phyloP scores from a whole-genome alignment of 1,284 basidiomycete species.

The Tilletia walkeri region DNA sequence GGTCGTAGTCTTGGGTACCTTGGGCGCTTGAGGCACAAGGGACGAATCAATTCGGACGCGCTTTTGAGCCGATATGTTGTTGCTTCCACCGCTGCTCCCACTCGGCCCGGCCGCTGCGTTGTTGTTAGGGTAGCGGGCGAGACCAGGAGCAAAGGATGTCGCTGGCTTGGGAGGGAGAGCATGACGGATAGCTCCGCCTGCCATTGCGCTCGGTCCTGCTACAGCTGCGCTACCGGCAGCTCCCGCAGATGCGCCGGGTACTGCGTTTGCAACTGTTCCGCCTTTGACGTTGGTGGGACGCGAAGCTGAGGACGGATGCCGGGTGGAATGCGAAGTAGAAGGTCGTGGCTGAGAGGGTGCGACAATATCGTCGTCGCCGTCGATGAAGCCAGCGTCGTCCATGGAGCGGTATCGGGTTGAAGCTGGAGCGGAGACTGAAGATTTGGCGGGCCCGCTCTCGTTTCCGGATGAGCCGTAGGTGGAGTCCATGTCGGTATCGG shows the following conservation, averaged over 20 bases:
- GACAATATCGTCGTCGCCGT: constrained; percentile 1
- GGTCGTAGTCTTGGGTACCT: constrained; percentile 47
- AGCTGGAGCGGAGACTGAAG: constrained; percentile 11
- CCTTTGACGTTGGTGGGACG: neutral
- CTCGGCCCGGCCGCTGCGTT: constrained; percentile 8
- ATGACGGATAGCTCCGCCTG: neutral
- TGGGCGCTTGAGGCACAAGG: constrained; percentile 50
- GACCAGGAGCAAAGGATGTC: neutral
- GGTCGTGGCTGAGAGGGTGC: constrained; percentile 4
- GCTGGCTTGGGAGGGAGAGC: constrained; percentile 18
- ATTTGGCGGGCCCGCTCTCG: constrained; percentile 11
- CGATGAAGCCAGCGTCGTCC: neutral
- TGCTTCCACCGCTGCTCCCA: neutral
- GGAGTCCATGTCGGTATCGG: constrained; percentile 15
- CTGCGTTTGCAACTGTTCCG: neutral
- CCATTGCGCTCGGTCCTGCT: neutral
- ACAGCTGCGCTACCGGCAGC: neutral
- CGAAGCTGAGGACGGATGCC: constrained; percentile 3
- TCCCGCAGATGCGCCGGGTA: neutral
- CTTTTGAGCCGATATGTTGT: constrained; percentile 29
- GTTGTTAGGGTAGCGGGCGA: constrained; percentile 7
- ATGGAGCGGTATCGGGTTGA: constrained; percentile 12
- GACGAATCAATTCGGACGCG: constrained; percentile 45
- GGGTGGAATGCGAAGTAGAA: constrained; percentile 11
- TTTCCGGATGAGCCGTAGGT: constrained; percentile 16